These are phyloP conservation scores for Rhynchosporium graminicola DNA, from an alignment of 2,329 filamentous ascomycete genomes.

Conservation along the genomic window DNA sequence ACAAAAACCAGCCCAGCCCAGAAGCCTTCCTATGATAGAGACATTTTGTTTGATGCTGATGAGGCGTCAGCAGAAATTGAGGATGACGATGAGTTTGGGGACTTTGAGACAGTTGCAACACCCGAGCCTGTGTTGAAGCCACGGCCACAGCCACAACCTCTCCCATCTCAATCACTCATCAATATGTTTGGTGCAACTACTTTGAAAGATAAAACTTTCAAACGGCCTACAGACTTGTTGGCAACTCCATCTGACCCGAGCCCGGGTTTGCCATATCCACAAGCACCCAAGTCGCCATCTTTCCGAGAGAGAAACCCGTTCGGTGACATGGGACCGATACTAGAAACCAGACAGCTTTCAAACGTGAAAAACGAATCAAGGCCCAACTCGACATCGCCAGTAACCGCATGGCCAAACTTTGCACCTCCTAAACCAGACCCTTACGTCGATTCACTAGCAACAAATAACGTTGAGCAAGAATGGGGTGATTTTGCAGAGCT, in stretches of 20 bases:
- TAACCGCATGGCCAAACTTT: slow-evolving; percentile 38
- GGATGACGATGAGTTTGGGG: slow-evolving; percentile 66
- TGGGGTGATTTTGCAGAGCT: slow-evolving; percentile 56
- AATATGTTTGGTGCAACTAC: slow-evolving; percentile 38
- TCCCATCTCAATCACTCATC: slow-evolving; percentile 35
- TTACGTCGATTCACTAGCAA: slow-evolving; percentile 34
- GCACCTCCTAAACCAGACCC: slow-evolving; percentile 29
- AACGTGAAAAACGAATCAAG: slow-evolving; percentile 41
- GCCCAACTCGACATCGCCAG: slow-evolving; percentile 38
- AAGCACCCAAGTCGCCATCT: slow-evolving; percentile 53
- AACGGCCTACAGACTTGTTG: slow-evolving; percentile 40
- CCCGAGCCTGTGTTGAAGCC: slow-evolving; percentile 28
- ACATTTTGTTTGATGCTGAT: slow-evolving; percentile 43
- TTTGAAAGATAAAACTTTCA: slow-evolving; percentile 38
- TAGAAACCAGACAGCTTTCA: slow-evolving; percentile 47
- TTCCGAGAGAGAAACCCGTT: slow-evolving; percentile 57
- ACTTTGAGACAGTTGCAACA: slow-evolving; percentile 60
- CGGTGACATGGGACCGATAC: slow-evolving; percentile 44
- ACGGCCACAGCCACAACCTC: slow-evolving; percentile 23
- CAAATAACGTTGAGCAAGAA: slow-evolving; percentile 47
- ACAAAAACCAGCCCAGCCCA: slow-evolving; percentile 18
- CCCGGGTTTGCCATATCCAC: slow-evolving; percentile 45
- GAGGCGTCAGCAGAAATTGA: slow-evolving; percentile 41
- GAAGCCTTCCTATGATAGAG: slow-evolving; percentile 29
- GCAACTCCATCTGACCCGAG: slow-evolving; percentile 37